A percentile compares a stretch with the other conserved stretches of the same genome.
phyloP scores from a whole-genome alignment of 176 grass and related monocot genomes.

The Leersia perrieri region DNA sequence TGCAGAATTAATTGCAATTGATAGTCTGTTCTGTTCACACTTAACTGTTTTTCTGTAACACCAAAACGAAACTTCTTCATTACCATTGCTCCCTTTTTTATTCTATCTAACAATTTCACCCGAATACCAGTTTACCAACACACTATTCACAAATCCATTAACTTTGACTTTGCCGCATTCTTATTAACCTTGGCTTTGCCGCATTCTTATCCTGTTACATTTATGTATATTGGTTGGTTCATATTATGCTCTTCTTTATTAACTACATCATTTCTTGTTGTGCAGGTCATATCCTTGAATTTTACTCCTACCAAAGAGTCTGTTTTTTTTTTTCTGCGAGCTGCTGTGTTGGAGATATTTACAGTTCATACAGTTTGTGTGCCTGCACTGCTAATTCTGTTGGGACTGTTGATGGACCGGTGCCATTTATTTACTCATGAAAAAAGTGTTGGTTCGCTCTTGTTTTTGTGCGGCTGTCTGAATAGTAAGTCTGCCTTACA shows the following conservation, averaged over 20 bases:
- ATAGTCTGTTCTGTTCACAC: neutral
- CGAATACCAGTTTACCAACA: neutral
- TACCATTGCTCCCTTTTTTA: neutral
- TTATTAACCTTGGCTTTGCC: no score
- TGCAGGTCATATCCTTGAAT: constrained; percentile 95
- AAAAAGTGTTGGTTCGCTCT: no score
- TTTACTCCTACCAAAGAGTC: neutral
- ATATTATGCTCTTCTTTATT: neutral
- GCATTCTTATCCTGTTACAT: neutral
- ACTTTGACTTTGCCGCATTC: neutral
- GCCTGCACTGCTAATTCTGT: neutral
- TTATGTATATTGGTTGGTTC: neutral
- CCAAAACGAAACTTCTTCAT: no score
- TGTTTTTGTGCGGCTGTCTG: no score
- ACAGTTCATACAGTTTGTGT: neutral
- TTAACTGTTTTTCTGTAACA: neutral
- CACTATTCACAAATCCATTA: neutral
- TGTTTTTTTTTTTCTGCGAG: neutral
- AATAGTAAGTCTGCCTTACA: no score
- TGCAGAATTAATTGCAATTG: no score
- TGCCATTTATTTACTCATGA: no score
- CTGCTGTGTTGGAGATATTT: neutral
- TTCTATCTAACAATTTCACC: neutral
- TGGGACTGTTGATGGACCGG: neutral
- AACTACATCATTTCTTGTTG: neutral